Conservation (phyloP, 345 rosid genomes). For the Sonneratia alba region DNA sequence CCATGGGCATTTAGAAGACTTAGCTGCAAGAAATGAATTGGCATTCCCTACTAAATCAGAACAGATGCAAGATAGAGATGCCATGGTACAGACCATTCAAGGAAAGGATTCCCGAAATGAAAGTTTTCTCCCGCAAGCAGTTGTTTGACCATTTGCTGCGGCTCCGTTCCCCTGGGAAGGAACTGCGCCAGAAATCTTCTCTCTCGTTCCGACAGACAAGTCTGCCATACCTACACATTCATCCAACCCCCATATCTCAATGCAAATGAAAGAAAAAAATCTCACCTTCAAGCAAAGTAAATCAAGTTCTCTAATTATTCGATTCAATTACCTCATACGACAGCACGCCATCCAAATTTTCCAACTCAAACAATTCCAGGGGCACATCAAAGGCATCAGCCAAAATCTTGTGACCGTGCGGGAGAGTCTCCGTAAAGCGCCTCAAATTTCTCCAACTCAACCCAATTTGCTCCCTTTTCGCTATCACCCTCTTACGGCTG, state of each 20-base stretch:
- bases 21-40: neutral
- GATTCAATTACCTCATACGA: slow-evolving; percentile 55
- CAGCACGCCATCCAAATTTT: slow-evolving; percentile 55
- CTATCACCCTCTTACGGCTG: slow-evolving; percentile 45
- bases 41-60: neutral
- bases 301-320: neutral
- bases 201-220: slow-evolving; percentile 59
- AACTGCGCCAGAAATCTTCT: slow-evolving; percentile 56
- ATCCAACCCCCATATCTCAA: slow-evolving; percentile 5
- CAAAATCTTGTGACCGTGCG: slow-evolving; percentile 29
- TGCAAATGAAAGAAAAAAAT: slow-evolving; percentile 6
- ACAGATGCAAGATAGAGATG: neutral
- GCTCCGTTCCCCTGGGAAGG: slow-evolving; percentile 60
- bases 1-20: neutral
- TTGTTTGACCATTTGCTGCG: slow-evolving; percentile 42
- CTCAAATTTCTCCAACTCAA: slow-evolving; percentile 54
- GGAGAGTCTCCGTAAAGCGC: slow-evolving; percentile 37
- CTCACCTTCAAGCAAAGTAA: slow-evolving; percentile 10
- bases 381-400: slow-evolving; percentile 66
- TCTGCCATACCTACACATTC: slow-evolving; percentile 58
- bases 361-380: slow-evolving; percentile 56
- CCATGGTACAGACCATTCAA: slow-evolving; percentile 52
- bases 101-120: slow-evolving; percentile 73
- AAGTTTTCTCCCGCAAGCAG: slow-evolving; percentile 71
- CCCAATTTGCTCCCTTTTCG: slow-evolving; percentile 84